Base-by-base conservation (phyloP, 306 rosid genomes). In the Inga laurina region DNA sequence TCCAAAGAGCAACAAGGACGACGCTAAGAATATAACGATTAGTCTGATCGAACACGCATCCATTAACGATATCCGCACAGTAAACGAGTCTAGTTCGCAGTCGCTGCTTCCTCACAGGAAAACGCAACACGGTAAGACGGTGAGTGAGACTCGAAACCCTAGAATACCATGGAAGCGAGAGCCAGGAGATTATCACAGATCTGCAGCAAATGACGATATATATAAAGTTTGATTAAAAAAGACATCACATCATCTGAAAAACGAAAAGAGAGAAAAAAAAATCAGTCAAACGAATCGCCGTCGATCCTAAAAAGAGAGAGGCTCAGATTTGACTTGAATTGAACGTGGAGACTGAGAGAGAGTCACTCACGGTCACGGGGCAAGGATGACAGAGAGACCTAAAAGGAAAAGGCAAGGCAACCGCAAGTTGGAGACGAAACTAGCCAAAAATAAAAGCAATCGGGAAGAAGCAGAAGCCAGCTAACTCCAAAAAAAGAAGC, bases 281-380 rank as follows among this genome's bases (percentile, higher is more conserved):
- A 90, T 72, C 80, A 71, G 84, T 86, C 83, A 56, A 39, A 18
- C 77, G 51, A 19, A 34, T 65, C 85, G 88, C 92, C 93, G 94
- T 89, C 92, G 91, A 83, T 88, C 32, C 77, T 37, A 67, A 57
- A 44, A 46, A 72, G 71, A 32, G 62, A 54, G 72, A 32, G 69
- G 82, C 39, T 75, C 10, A 56, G 86, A 75, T 83, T 82, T 73
- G 90, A 85, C 88, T 74, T 57, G 21, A 8, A 85, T 3, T 78
- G 74, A 45, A 13, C 62, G 30, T 27, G 44, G 5, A 66, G 27
- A 21, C 62, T 56, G 35, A 56, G 64, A 57, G 62, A 16, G 35
- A 35, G 51, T 71, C 61, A 22, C 79, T 75, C 76, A 75, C 66
- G 32, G 41, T 30, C 65, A 65, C 81, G 76, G 76, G 85, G 67